Evolutionary conservation across 305 asterid species (phyloP), one percentile per base, ranked within the genome.

Genomic region (Withania somnifera): DNA sequence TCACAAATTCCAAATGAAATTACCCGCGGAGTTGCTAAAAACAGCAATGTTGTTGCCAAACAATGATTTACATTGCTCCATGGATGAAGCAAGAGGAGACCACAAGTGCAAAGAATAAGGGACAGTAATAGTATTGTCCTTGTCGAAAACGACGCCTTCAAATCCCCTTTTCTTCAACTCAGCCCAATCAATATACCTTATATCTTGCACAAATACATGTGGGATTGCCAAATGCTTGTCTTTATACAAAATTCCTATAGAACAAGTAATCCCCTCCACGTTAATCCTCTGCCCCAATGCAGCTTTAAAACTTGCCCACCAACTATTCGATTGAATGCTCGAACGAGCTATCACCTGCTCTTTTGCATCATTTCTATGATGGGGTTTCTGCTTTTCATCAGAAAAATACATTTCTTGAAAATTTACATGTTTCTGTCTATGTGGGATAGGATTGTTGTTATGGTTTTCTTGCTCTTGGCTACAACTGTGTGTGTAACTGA

Each of bases 1-100:
- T 22, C 9, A 45, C 4, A 11, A 57, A 28, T 40, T 28, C 75
- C 47, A 17, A 0, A 28, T 38, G 76, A 47, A 53, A 66, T 84
- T 90, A 96, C 99, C 98, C 0, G 98, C 97, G 58, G 99, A 96
- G 84, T 96, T 96, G 86, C 98, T 96, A 79, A 91, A 92, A 13
- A 96, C 94, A 0, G 97, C 98, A 38, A 96, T 85, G 75, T 94
- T 89, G 45, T 90, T 84, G 22, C 97, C 98, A 84, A 96, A 94
- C 68, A 89, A 81, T 19, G 91, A 87, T 92, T 93, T 96, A 82
- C 99, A 96, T 60, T 84, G 92, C 40, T 90, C 89, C 20, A 96
- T 52, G 3, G 98, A 88, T 9, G 97, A 85, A 73, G 28, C 85
- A 78, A 96, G 95, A 51, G 98, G 97, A 51, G 89, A 77, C 99